Base-by-base conservation (phyloP, 768 basidiomycete genomes). In the Thelephora aurantiotincta region DNA sequence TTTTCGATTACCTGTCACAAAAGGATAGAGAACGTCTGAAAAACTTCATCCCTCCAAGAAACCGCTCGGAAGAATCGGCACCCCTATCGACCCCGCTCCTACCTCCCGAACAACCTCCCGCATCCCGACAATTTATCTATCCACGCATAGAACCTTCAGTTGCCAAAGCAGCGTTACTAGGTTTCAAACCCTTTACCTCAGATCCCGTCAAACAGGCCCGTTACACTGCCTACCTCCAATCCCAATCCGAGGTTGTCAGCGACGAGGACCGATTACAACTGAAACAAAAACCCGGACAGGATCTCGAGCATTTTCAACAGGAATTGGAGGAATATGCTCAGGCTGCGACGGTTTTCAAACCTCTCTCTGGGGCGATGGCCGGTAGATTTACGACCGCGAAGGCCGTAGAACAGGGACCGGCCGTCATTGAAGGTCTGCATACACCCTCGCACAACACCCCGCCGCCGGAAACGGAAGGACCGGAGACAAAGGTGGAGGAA, bases 1-100 rank as follows among this genome's bases (percentile, higher is more conserved):
- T 99, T 13, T 97, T 94, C 60, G 93, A 98, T 41, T 98, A 80
- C 60, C 78, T 98, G 60, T 94, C 96, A 0, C 77, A 83, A 53
- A 93, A 92, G 57, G 90, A 94, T 56, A 76, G 79, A 48, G 92
- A 96, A 50, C 80, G 93, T 5, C 71, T 99, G 13, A 71, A 80
- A 56, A 72, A 71, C 23, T 73, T 86, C 22, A 60, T 73, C 45
- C 55, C 62, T 18, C 43, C 53, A 9, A 50, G 62, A 41, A 54
- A 52, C 6, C 56, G 60, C 6, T 48, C 55, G 5, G 46, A 49
- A 0, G 54, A 55, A n/a, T 56, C 58, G n/a, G 55, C 63, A 7
- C 53, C 55, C 12, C 35, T 59, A 5, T 58, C 70, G 12, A 48
- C 58, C 16, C 54, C 62, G 5, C 46, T 56, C 11, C 60, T 61